A percentile compares a stretch with the other conserved stretches of the same genome.
Evolutionary conservation across 1,284 basidiomycete genomes (phyloP).

Genomic region (Coriolopsis trogii): DNA sequence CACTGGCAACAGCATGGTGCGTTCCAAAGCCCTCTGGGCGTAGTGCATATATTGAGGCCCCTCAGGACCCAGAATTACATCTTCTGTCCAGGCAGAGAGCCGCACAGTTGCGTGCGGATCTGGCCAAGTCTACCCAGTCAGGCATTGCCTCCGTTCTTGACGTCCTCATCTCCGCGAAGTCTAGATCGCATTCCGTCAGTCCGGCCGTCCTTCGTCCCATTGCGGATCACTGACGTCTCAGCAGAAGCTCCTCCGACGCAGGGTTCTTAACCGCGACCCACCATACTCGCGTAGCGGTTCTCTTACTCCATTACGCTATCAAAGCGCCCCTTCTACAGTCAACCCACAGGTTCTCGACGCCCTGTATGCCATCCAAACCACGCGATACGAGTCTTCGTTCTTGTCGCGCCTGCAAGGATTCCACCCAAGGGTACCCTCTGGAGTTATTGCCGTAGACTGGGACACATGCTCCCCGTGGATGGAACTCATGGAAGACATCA

Average conservation of each 20-base stretch:
- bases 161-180: conserved; percentile 5
- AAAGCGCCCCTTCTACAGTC: conserved; percentile 22
- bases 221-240: no score
- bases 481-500: conserved; percentile 69
- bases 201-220: no score
- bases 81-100: conserved; percentile 12
- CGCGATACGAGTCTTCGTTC: conserved; percentile 65
- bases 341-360: conserved; percentile 52
- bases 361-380: conserved; percentile 57
- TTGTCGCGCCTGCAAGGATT: conserved; percentile 57
- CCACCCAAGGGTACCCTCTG: conserved; percentile 8
- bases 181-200: conserved; percentile 16
- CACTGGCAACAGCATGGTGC: conserved; percentile 23
- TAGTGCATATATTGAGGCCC: background rate
- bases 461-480: conserved; percentile 71
- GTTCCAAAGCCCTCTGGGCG: background rate
- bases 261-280: conserved; percentile 14
- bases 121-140: no score
- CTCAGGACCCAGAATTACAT: background rate
- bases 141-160: no score
- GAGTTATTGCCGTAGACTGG: conserved; percentile 65
- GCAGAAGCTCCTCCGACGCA: conserved; percentile 25
- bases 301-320: conserved; percentile 23
- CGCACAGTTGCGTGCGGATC: background rate
- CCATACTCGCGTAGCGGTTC: conserved; percentile 5